Evolutionary conservation across 139 green algal genomes (phyloP).

Genomic region (Auxenochlorella protothecoides): DNA sequence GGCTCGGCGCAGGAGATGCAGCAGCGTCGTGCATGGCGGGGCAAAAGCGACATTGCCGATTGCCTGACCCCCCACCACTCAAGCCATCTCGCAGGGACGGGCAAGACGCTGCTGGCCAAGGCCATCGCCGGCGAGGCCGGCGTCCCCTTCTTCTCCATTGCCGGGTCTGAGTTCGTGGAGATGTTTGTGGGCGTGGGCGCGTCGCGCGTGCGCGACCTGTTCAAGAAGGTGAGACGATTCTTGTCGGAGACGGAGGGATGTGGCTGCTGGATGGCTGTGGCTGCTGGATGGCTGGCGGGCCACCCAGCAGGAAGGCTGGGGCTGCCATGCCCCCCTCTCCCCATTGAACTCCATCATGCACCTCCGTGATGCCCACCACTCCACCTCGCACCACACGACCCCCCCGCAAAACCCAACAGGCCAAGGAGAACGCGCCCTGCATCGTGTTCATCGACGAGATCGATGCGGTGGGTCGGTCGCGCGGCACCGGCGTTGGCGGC

Average conservation of each 20-base stretch:
- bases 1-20: too few relatives aligned
- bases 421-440: conserved; percentile 53
- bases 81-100: conserved; percentile 8
- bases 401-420: conserved; percentile 1
- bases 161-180: conserved; percentile 94
- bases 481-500: not conserved
- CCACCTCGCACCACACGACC: not conserved
- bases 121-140: conserved; percentile 76
- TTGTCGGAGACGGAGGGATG: too few relatives aligned
- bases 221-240: conserved; percentile 16
- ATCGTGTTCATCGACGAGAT: conserved; percentile 95
- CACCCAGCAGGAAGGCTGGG: too few relatives aligned
- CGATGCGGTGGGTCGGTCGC: conserved; percentile 53
- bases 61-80: too few relatives aligned
- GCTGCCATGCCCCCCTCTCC: too few relatives aligned
- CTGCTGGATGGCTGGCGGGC: too few relatives aligned
- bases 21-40: too few relatives aligned
- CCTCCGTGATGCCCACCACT: conserved; percentile 46
- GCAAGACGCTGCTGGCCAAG: conserved; percentile 55
- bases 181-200: conserved; percentile 97
- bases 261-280: too few relatives aligned
- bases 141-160: conserved; percentile 72
- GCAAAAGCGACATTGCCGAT: too few relatives aligned
- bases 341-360: conserved; percentile 66
- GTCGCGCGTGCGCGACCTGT: conserved; percentile 86